These are phyloP conservation scores for Leavenworthia alabamica DNA, from an alignment of 345 rosid species.

Conservation along the genomic window DNA sequence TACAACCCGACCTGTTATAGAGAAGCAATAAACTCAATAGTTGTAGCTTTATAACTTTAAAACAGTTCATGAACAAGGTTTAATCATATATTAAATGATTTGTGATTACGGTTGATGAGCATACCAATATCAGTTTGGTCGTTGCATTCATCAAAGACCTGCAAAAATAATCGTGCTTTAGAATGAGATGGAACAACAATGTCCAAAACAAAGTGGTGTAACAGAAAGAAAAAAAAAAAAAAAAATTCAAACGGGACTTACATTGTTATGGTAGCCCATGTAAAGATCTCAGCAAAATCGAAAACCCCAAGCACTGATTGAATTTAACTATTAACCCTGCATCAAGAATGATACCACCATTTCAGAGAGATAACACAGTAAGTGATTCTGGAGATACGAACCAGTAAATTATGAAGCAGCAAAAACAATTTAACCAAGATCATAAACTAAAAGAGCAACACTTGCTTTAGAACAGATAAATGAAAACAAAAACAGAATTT, in stretches of 20 bases:
- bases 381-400: not conserved
- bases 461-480: not conserved
- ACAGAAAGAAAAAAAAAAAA: not conserved
- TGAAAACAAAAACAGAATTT: not conserved
- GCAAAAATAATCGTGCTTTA: conserved; percentile 11
- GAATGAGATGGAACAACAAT: not conserved
- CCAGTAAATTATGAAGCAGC: not conserved
- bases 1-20: conserved; percentile 43
- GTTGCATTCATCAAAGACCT: conserved; percentile 43
- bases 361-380: not conserved
- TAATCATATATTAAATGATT: not conserved
- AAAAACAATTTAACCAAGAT: not conserved
- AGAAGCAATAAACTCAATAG: not conserved
- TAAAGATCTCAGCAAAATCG: not conserved
- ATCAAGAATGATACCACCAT: not conserved
- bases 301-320: not conserved
- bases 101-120: not conserved
- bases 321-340: not conserved
- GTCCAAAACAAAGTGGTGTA: not conserved
- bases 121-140: conserved; percentile 58
- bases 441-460: not conserved
- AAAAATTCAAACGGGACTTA: not conserved
- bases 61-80: not conserved
- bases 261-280: conserved; percentile 34
- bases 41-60: not conserved